Conservation (phyloP, 164 flowering plant species). For the Akebia trifoliata region DNA sequence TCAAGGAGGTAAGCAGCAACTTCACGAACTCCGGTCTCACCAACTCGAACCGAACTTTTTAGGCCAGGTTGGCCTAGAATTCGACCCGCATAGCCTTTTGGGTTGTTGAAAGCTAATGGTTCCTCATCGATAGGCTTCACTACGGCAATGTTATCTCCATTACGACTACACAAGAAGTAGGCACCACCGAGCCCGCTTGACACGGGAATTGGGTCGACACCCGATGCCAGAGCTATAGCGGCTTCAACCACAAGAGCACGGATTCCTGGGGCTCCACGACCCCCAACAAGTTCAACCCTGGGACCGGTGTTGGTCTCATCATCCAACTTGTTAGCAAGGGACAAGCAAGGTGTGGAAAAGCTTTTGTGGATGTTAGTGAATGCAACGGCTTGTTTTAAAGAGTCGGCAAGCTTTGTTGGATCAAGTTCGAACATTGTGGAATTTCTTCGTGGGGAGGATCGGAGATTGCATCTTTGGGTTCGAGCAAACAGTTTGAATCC, state of each 20-base stretch:
- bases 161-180: conserved; percentile 37
- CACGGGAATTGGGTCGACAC: conserved; percentile 39
- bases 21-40: conserved; percentile 77
- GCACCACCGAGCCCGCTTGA: conserved; percentile 76
- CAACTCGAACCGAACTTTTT: conserved; percentile 52
- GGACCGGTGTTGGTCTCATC: conserved; percentile 30
- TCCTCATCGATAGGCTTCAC: conserved; percentile 79
- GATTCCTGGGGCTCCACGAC: conserved; percentile 34
- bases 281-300: conserved; percentile 49
- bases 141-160: conserved; percentile 58
- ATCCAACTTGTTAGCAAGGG: conserved; percentile 25
- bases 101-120: conserved; percentile 60
- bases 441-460: conserved; percentile 51
- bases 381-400: conserved; percentile 32
- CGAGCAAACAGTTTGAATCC: conserved; percentile 52
- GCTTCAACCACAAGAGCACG: conserved; percentile 63
- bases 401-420: conserved; percentile 28
- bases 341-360: conserved; percentile 77
- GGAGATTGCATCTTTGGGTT: conserved; percentile 54
- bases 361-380: conserved; percentile 43
- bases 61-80: conserved; percentile 62
- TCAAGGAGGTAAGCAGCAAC: conserved; percentile 86
- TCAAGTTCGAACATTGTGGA: conserved; percentile 28
- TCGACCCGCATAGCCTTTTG: conserved; percentile 54
- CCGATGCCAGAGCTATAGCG: conserved; percentile 66